A percentile compares a stretch with the other conserved stretches of the same genome.
Evolutionary conservation across 768 basidiomycete genomes (phyloP).

Genomic region (Cytidiella melzeri): DNA sequence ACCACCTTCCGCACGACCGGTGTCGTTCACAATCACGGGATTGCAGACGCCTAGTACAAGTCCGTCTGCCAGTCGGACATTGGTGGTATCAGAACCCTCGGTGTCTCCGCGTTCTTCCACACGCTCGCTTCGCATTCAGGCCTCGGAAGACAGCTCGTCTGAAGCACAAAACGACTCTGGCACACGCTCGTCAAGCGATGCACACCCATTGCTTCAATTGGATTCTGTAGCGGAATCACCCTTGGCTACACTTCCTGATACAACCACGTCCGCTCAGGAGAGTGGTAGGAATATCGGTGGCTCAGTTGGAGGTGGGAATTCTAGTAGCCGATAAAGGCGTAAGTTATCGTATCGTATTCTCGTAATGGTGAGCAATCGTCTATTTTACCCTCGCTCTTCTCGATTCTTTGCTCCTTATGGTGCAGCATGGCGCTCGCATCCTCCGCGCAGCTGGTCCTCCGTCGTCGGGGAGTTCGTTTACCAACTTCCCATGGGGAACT

Average conservation of each 20-base stretch:
- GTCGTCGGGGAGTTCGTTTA: neutral
- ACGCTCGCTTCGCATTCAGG: neutral
- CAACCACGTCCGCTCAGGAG: neutral
- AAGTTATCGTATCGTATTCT: constrained; percentile 3
- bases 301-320: neutral
- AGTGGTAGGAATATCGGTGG: neutral
- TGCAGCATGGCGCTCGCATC: neutral
- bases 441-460: neutral
- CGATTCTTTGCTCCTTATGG: neutral
- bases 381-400: neutral
- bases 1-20: constrained; percentile 8
- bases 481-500: neutral
- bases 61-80: neutral
- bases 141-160: neutral
- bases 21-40: neutral
- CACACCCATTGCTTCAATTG: neutral
- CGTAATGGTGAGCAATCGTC: neutral
- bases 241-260: neutral
- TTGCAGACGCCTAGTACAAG: neutral
- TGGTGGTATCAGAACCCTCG: neutral
- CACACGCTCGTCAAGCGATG: neutral
- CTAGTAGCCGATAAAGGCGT: neutral
- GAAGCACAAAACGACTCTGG: neutral
- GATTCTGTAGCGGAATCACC: neutral
- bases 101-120: neutral